A percentile compares a stretch with the other conserved stretches of the same genome.
Evolutionary conservation across 2,329 filamentous ascomycete genomes (phyloP).

Genomic region (Stylonectria norvegica): DNA sequence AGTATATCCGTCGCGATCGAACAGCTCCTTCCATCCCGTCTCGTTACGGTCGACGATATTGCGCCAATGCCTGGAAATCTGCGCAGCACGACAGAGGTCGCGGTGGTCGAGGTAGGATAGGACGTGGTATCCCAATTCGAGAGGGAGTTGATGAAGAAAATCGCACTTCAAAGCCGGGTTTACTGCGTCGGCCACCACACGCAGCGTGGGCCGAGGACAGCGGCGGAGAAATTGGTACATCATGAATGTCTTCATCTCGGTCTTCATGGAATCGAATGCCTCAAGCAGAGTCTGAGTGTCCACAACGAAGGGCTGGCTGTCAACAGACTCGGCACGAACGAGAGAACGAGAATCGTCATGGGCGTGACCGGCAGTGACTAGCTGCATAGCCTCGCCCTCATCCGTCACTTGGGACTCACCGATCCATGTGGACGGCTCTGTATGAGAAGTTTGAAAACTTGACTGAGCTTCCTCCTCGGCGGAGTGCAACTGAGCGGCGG

Average conservation of each 20-base stretch:
- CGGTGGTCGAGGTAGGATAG: slow-evolving; percentile 80
- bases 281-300: slow-evolving; percentile 86
- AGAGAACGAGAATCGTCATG: slow-evolving; percentile 25
- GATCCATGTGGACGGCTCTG: slow-evolving; percentile 32
- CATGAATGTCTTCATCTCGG: slow-evolving; percentile 89
- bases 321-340: slow-evolving; percentile 21
- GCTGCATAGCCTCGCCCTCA: slow-evolving; percentile 27
- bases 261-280: slow-evolving; percentile 85
- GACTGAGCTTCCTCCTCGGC: slow-evolving; percentile 40
- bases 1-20: slow-evolving; percentile 78
- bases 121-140: slow-evolving; percentile 84
- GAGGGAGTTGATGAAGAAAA: slow-evolving; percentile 77
- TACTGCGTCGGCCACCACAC: slow-evolving; percentile 84
- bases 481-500: slow-evolving; percentile 57
- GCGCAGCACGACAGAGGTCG: slow-evolving; percentile 84
- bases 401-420: slow-evolving; percentile 42
- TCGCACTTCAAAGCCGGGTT: slow-evolving; percentile 95
- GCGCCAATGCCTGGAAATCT: slow-evolving; percentile 93
- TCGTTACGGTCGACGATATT: slow-evolving; percentile 89
- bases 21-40: slow-evolving; percentile 89
- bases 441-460: slow-evolving; percentile 31
- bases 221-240: slow-evolving; percentile 93
- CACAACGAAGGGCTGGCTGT: slow-evolving; percentile 47
- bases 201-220: slow-evolving; percentile 82
- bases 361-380: slow-evolving; percentile 21